Conservation (phyloP, 2,329 filamentous ascomycete genomes). For the Fusarium udum region DNA sequence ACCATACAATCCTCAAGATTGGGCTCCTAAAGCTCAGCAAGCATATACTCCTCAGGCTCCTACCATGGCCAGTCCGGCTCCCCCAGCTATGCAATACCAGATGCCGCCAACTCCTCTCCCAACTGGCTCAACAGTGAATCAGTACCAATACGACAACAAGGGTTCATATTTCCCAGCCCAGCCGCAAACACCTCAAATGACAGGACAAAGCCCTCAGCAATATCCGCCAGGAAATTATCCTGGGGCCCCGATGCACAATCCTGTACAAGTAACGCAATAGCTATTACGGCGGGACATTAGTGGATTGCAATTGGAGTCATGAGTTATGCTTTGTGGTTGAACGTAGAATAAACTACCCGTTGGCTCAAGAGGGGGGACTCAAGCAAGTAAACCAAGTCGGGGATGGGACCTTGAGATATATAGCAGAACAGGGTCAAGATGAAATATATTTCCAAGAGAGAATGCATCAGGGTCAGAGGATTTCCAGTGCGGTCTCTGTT, state of each 20-base stretch:
- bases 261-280: conserved; percentile 3
- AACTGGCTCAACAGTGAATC: background rate
- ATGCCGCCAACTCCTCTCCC: conserved; percentile 4
- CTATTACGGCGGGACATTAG: rapidly evolving
- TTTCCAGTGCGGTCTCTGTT: no score
- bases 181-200: background rate
- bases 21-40: background rate
- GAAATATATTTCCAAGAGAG: no score
- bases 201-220: background rate
- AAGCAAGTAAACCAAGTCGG: no score
- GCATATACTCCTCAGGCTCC: background rate
- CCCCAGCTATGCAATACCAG: background rate
- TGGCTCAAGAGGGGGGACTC: no score
- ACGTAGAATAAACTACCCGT: no score
- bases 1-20: conserved; percentile 27
- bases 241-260: conserved; percentile 2
- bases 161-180: conserved; percentile 4
- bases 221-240: background rate
- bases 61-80: rapidly evolving
- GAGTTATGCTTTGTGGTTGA: background rate
- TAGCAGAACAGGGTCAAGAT: no score
- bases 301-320: background rate
- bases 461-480: no score
- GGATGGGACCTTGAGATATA: no score
- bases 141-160: background rate